Conservation (phyloP, 78 protist genomes). For the Mastigamoeba balamuthi region DNA sequence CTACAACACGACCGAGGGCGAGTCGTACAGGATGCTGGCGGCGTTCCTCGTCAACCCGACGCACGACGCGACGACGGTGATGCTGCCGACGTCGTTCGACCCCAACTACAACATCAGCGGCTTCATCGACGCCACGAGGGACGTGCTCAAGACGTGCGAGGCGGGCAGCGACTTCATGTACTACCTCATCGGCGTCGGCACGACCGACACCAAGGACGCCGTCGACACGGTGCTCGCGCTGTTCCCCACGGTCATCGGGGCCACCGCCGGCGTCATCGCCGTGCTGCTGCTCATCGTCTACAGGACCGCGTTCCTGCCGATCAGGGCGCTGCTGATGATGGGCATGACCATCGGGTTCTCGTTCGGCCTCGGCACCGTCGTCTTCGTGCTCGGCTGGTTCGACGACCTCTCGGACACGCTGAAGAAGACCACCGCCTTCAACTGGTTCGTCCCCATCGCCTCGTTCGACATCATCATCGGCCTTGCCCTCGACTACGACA, state of each 20-base stretch:
- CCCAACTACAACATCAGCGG: neutral
- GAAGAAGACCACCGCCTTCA: conserved; percentile 8
- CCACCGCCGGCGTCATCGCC: conserved; percentile 5
- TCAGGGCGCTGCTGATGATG: conserved; percentile 21
- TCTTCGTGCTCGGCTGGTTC: neutral
- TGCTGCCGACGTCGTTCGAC: neutral
- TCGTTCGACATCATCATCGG: conserved; percentile 39
- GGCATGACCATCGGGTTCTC: neutral
- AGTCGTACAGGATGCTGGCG: too few relatives aligned
- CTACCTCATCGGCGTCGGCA: too few relatives aligned
- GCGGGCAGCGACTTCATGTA: too few relatives aligned
- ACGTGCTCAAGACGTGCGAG: too few relatives aligned
- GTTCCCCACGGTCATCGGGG: conserved; percentile 1
- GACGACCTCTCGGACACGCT: too few relatives aligned
- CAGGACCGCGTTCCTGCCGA: conserved; percentile 22
- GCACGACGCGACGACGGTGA: neutral
- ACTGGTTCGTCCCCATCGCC: conserved; percentile 30
- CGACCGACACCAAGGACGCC: neutral
- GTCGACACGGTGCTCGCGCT: neutral
- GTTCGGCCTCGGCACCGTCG: conserved; percentile 11
- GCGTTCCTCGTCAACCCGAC: conserved; percentile 29
- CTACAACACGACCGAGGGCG: too few relatives aligned
- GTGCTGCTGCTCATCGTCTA: conserved; percentile 8
- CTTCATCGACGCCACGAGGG: neutral
- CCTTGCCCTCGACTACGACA: conserved; percentile 60